Conservation (phyloP, 306 rosid species). For the Quercus variabilis region DNA sequence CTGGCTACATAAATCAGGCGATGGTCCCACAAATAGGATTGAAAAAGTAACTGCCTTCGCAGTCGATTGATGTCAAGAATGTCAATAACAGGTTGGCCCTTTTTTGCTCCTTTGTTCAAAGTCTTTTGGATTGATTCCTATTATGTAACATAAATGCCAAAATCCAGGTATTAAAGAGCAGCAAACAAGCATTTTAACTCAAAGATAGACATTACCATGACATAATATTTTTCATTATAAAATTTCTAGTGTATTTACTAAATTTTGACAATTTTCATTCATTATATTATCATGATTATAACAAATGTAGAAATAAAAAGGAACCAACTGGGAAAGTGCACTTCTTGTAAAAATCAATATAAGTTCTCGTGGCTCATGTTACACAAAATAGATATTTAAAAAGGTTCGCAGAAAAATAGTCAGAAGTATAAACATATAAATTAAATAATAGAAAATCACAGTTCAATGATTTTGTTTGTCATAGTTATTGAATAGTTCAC, state of each 20-base stretch:
- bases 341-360: background rate
- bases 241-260: background rate
- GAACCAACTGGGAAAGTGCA: background rate
- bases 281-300: background rate
- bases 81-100: conserved; percentile 65
- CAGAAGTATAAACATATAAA: background rate
- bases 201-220: conserved; percentile 11
- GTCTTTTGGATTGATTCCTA: conserved; percentile 65
- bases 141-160: conserved; percentile 10
- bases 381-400: background rate
- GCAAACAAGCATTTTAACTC: conserved; percentile 13
- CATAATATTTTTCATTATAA: background rate
- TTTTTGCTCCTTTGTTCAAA: conserved; percentile 49
- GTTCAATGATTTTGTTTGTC: background rate
- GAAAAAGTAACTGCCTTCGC: conserved; percentile 80
- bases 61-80: conserved; percentile 79
- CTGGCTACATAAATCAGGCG: conserved; percentile 55
- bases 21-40: conserved; percentile 82
- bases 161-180: conserved; percentile 18
- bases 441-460: background rate
- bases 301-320: background rate
- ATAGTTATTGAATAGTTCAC: background rate
- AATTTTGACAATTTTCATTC: background rate
- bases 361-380: background rate
- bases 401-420: background rate